These are phyloP conservation scores for Nemania bipapillata DNA, from an alignment of 2,329 filamentous ascomycete species.

Conservation along the genomic window DNA sequence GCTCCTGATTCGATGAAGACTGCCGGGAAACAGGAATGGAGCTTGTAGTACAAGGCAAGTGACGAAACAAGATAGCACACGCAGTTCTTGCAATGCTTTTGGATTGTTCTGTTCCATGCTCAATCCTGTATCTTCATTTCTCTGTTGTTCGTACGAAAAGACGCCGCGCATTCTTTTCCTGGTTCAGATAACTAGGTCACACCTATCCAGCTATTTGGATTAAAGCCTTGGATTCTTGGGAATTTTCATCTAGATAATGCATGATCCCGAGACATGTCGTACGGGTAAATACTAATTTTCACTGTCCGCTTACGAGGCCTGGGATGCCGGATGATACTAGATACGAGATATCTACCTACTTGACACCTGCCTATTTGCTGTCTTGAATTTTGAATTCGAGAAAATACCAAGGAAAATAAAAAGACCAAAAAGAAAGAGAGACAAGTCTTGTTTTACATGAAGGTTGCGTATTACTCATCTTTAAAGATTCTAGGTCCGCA, in stretches of 20 bases:
- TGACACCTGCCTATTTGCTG: background rate
- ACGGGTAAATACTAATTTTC: no score
- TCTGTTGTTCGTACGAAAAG: no score
- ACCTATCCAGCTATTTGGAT: no score
- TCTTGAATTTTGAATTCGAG: background rate
- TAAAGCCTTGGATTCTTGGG: no score
- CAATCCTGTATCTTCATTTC: no score
- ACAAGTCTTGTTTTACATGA: background rate
- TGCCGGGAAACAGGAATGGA: background rate
- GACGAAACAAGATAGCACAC: background rate
- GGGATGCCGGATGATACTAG: background rate
- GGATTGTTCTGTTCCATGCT: no score
- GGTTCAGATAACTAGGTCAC: no score
- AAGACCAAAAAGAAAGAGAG: background rate
- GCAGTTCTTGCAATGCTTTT: background rate
- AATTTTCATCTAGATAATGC: no score
- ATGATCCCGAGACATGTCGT: no score
- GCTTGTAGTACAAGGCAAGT: background rate
- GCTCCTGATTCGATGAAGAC: no score
- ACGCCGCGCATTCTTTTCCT: no score
- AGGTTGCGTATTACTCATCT: background rate
- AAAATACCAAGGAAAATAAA: background rate
- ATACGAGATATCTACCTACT: background rate
- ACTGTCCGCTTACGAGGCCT: background rate
- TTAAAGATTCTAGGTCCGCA: background rate